Base-by-base conservation (phyloP, 2,329 filamentous ascomycete species). In the Didymella exigua region DNA sequence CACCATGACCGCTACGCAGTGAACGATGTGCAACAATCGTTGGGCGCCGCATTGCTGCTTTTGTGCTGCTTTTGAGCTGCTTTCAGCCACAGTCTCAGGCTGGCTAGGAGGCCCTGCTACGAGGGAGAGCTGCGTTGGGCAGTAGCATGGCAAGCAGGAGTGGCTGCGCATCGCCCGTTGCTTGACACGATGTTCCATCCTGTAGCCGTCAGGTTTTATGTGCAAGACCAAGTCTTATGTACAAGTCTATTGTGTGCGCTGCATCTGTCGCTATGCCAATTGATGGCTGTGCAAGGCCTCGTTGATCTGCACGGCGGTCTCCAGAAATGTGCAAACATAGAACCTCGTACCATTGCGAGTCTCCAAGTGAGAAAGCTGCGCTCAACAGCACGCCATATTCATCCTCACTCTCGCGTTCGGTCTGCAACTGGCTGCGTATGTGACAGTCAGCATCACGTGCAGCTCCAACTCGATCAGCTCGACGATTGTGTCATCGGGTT, bases 1-100 rank as follows among this genome's bases (percentile, higher is more conserved):
- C 52, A 55, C 62, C 54, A 53, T 56, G 58, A 58, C 56, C 27
- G 29, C 34, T 33, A 50, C 46, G 26, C 21, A 18, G 29, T 36
- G 24, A 42, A 21, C 29, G 23, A 50, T 30, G 41, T 41, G 48
- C 46, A 31, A 49, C 51, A 53, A n/a, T 42, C 30, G 50, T 50
- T 54, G 59, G 55, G 48, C 54, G 54, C 48, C 21, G 42, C 52
- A 33, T 29, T 24, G 48, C 43, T 43, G 33, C 43, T 38, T 37
- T 48, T 33, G 42, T 18, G 41, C 34, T 41, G 24, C 41, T 42
- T 46, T 46, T 37, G 48, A 44, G 31, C 16, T 11, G 19, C 26
- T 46, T 24, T 37, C 26, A 21, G 24, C 30, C 18, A 33, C 19
- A 1, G 26, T 49, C 26, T 48, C 34, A 24, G 18, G 13, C 29